Conservation (phyloP, 306 rosid genomes). For the Vachellia collinsii region DNA sequence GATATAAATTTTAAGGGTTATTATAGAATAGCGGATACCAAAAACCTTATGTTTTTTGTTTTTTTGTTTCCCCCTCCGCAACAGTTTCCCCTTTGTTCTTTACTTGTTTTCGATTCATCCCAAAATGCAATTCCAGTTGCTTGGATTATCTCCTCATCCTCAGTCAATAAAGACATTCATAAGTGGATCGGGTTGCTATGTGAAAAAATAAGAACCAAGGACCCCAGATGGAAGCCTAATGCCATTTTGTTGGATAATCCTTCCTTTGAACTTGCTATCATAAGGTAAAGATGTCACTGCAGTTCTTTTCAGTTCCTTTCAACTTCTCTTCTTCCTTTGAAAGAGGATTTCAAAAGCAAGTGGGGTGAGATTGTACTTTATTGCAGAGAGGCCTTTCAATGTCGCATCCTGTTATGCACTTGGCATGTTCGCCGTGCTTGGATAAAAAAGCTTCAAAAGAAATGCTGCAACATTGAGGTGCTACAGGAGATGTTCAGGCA, state of each 20-base stretch:
- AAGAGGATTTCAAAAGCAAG: slow-evolving; percentile 21
- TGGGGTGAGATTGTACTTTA: slow-evolving; percentile 37
- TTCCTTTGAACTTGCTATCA: slow-evolving; percentile 55
- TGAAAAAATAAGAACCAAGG: slow-evolving; percentile 65
- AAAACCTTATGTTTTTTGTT: slow-evolving; percentile 19
- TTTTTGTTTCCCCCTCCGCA: slow-evolving; percentile 25
- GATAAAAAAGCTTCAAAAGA: slow-evolving; percentile 60
- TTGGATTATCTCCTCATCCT: slow-evolving; percentile 76
- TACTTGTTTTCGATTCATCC: slow-evolving; percentile 76
- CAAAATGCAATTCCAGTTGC: slow-evolving; percentile 84
- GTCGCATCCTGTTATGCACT: slow-evolving; percentile 62
- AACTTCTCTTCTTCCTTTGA: not conserved
- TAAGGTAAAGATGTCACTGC: slow-evolving; percentile 55
- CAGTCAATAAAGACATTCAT: slow-evolving; percentile 54
- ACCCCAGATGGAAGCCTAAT: slow-evolving; percentile 67
- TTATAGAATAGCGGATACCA: slow-evolving; percentile 11
- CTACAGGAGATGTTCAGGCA: slow-evolving; percentile 69
- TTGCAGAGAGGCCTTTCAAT: slow-evolving; percentile 78
- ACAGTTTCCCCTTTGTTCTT: slow-evolving; percentile 71
- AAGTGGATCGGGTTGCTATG: slow-evolving; percentile 73
- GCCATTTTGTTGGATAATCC: slow-evolving; percentile 75
- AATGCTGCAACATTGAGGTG: slow-evolving; percentile 70
- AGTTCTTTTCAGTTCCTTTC: slow-evolving; percentile 26
- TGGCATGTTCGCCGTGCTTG: slow-evolving; percentile 81
- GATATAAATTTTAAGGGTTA: not conserved